These are phyloP conservation scores for Fusarium sp. DNA, from an alignment of 2,329 filamentous ascomycete genomes.

Conservation along the genomic window DNA sequence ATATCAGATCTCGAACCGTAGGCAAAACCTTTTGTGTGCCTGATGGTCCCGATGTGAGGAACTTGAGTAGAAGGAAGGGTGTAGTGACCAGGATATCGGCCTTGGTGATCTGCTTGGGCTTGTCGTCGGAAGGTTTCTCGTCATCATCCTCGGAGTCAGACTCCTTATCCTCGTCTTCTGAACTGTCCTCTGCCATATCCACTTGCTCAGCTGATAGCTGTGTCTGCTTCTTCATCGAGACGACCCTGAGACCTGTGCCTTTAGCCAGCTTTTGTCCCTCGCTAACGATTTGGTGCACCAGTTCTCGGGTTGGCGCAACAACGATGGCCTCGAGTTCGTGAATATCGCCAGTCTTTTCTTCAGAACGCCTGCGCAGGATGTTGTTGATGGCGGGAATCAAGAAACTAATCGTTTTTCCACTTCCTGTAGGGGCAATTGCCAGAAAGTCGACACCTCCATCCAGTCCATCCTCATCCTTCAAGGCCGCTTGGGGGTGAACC, in stretches of 20 bases:
- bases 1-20: slow-evolving; percentile 77
- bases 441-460: slow-evolving; percentile 75
- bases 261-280: slow-evolving; percentile 85
- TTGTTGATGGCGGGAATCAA: slow-evolving; percentile 86
- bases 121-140: slow-evolving; percentile 37
- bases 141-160: slow-evolving; percentile 52
- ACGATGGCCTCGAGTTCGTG: slow-evolving; percentile 75
- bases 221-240: slow-evolving; percentile 89
- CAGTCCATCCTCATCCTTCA: slow-evolving; percentile 54
- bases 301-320: slow-evolving; percentile 81
- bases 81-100: slow-evolving; percentile 57
- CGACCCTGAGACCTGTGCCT: slow-evolving; percentile 82
- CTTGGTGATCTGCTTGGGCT: slow-evolving; percentile 49
- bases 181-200: slow-evolving; percentile 54
- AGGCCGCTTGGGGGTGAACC: slow-evolving; percentile 66
- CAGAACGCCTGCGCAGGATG: slow-evolving; percentile 69
- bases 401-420: slow-evolving; percentile 95
- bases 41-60: slow-evolving; percentile 64
- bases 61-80: slow-evolving; percentile 76
- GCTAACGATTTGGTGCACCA: slow-evolving; percentile 82
- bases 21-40: slow-evolving; percentile 66
- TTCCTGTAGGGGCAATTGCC: slow-evolving; percentile 92
- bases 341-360: slow-evolving; percentile 52
- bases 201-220: slow-evolving; percentile 65
- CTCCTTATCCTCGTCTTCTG: slow-evolving; percentile 55